These are phyloP conservation scores for Lenzites betulinus DNA, from an alignment of 768 basidiomycete species.

Conservation along the genomic window DNA sequence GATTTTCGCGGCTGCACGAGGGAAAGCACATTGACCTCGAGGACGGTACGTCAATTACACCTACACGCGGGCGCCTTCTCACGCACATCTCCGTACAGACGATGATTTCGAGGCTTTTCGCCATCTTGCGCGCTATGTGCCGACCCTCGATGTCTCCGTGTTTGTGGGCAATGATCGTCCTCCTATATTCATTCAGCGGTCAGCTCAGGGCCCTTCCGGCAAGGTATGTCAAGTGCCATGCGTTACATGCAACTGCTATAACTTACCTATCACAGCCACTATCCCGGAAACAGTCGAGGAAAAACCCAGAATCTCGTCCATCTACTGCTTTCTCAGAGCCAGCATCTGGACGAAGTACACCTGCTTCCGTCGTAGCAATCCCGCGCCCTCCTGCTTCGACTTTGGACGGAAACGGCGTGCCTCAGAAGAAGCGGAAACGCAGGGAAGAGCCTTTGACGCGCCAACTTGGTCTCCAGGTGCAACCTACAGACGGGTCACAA, in stretches of 20 bases:
- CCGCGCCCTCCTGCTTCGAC: not conserved
- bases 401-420: slow-evolving; percentile 10
- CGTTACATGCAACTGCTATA: not conserved
- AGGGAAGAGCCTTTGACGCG: not conserved
- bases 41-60: slow-evolving; percentile 54
- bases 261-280: not conserved
- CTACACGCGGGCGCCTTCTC: not conserved
- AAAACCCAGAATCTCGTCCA: not conserved
- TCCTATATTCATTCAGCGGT: not conserved
- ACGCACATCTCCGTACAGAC: slow-evolving; percentile 43
- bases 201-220: not conserved
- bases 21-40: slow-evolving; percentile 65
- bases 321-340: not conserved
- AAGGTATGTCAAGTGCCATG: not conserved
- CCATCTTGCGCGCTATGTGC: slow-evolving; percentile 37
- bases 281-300: slow-evolving; percentile 2
- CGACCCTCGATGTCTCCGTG: slow-evolving; percentile 16
- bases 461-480: not conserved
- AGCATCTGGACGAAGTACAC: not conserved
- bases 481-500: too few species aligned
- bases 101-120: slow-evolving; percentile 80
- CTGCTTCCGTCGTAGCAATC: not conserved
- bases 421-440: slow-evolving; percentile 18
- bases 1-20: slow-evolving; percentile 55
- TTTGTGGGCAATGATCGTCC: slow-evolving; percentile 2